These are phyloP conservation scores for Monosporozyma unispora DNA, from an alignment of 805 yeast genomes.

Conservation along the genomic window DNA sequence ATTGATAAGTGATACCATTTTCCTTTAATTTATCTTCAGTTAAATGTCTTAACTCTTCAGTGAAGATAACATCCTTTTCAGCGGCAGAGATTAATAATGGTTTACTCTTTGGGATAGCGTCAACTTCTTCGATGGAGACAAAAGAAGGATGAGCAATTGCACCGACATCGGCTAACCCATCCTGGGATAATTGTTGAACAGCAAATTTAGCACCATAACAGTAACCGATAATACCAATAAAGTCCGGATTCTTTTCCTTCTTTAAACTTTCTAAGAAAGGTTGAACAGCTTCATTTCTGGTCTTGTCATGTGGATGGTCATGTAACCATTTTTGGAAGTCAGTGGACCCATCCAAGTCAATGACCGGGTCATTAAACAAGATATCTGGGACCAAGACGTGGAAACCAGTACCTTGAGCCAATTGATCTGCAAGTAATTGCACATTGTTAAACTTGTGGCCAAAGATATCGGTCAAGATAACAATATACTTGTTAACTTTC, in stretches of 20 bases:
- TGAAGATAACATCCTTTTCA: constrained; percentile 55
- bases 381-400: constrained; percentile 72
- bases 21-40: constrained; percentile 52
- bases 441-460: constrained; percentile 55
- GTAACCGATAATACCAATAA: constrained; percentile 59
- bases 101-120: constrained; percentile 37
- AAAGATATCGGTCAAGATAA: constrained; percentile 60
- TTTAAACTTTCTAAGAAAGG: constrained; percentile 39
- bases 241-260: constrained; percentile 36
- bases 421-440: constrained; percentile 54
- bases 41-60: constrained; percentile 51
- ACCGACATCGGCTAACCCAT: constrained; percentile 43
- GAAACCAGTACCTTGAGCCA: constrained; percentile 49
- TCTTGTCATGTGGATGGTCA: constrained; percentile 42
- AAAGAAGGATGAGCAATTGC: constrained; percentile 84
- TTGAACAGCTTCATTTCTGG: constrained; percentile 38
- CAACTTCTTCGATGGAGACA: constrained; percentile 56
- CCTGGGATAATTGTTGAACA: constrained; percentile 36
- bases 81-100: constrained; percentile 72
- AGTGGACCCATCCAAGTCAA: constrained; percentile 18
- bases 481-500: constrained; percentile 39
- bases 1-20: constrained; percentile 46
- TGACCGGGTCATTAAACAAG: constrained; percentile 42
- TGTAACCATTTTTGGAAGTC: constrained; percentile 41
- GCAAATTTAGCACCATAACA: constrained; percentile 79